Conservation (phyloP, 2,329 filamentous ascomycete genomes). For the Dactylellina cionopaga region DNA sequence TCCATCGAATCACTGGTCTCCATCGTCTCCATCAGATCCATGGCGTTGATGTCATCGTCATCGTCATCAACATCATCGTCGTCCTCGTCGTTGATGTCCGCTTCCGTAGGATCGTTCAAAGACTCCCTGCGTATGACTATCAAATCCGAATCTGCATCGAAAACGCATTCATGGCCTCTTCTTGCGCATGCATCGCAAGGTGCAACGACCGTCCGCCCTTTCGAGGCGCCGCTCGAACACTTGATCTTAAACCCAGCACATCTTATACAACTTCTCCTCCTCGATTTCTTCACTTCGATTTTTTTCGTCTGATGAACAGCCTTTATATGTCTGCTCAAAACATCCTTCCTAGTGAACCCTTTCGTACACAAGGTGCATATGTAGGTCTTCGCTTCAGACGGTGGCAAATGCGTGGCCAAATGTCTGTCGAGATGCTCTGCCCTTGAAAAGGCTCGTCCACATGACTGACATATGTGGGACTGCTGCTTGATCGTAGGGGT, state of each 20-base stretch:
- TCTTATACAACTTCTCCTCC: slow-evolving; percentile 56
- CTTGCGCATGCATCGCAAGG: slow-evolving; percentile 57
- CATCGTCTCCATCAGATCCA: slow-evolving; percentile 47
- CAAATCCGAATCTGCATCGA: slow-evolving; percentile 55
- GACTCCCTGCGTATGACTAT: slow-evolving; percentile 46
- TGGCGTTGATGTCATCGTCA: slow-evolving; percentile 51
- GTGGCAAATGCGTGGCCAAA: slow-evolving; percentile 56
- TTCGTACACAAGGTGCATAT: slow-evolving; percentile 56
- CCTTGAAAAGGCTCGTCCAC: slow-evolving; percentile 55
- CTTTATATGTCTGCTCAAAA: slow-evolving; percentile 56
- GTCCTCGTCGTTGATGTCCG: slow-evolving; percentile 51
- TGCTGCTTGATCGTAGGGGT: slow-evolving; percentile 49
- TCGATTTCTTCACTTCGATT: slow-evolving; percentile 55
- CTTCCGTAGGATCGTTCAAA: slow-evolving; percentile 43
- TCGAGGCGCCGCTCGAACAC: slow-evolving; percentile 56
- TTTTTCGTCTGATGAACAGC: slow-evolving; percentile 57
- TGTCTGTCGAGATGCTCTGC: slow-evolving; percentile 57
- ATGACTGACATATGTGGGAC: slow-evolving; percentile 56
- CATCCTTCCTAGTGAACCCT: slow-evolving; percentile 57
- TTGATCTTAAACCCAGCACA: slow-evolving; percentile 58
- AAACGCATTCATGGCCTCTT: slow-evolving; percentile 56
- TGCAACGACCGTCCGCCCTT: slow-evolving; percentile 55
- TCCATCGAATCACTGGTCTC: slow-evolving; percentile 42
- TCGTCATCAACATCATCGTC: slow-evolving; percentile 53
- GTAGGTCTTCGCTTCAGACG: slow-evolving; percentile 56